Percentiles rank a stretch among this genome's conserved stretches.
These are phyloP conservation scores for Blumeria hordei DNA, from an alignment of 2,329 filamentous ascomycete genomes.

Conservation along the genomic window DNA sequence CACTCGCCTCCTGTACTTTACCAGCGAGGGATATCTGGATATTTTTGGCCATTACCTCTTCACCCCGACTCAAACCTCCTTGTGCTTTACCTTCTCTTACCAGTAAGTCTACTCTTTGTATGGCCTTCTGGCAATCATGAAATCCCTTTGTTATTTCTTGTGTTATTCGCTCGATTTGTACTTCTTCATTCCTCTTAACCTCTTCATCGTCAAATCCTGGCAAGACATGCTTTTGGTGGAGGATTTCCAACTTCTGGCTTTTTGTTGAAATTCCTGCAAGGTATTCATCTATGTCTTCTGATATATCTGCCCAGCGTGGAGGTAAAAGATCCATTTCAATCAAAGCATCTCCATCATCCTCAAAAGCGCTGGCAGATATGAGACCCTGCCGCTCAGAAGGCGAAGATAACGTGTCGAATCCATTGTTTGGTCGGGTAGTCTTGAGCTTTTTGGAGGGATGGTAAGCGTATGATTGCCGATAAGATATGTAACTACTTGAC, in stretches of 20 bases:
- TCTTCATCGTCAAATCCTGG: slow-evolving; percentile 94
- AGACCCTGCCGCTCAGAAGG: slow-evolving; percentile 49
- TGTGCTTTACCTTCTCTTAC: slow-evolving; percentile 55
- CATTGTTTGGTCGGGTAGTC: slow-evolving; percentile 27
- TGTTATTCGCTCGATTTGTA: slow-evolving; percentile 73
- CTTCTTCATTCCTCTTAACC: slow-evolving; percentile 64
- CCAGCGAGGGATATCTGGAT: slow-evolving; percentile 79
- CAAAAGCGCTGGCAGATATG: slow-evolving; percentile 54
- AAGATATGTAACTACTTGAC: slow-evolving; percentile 66
- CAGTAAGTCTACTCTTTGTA: slow-evolving; percentile 71
- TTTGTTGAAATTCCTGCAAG: slow-evolving; percentile 61
- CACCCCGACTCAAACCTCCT: slow-evolving; percentile 51
- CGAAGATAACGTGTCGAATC: slow-evolving; percentile 34
- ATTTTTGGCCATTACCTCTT: slow-evolving; percentile 90
- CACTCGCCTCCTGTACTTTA: slow-evolving; percentile 75
- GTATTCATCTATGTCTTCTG: slow-evolving; percentile 74
- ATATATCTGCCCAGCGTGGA: slow-evolving; percentile 84
- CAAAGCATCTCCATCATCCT: slow-evolving; percentile 73
- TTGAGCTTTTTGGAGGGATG: slow-evolving; percentile 71
- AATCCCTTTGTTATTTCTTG: slow-evolving; percentile 76
- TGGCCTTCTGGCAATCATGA: slow-evolving; percentile 70
- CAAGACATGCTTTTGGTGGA: slow-evolving; percentile 92
- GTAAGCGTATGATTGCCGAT: slow-evolving; percentile 93
- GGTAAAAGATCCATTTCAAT: slow-evolving; percentile 97
- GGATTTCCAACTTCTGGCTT: slow-evolving; percentile 62